Conservation (phyloP, 2,329 filamentous ascomycete genomes). For the Cyphellophora attinorum region DNA sequence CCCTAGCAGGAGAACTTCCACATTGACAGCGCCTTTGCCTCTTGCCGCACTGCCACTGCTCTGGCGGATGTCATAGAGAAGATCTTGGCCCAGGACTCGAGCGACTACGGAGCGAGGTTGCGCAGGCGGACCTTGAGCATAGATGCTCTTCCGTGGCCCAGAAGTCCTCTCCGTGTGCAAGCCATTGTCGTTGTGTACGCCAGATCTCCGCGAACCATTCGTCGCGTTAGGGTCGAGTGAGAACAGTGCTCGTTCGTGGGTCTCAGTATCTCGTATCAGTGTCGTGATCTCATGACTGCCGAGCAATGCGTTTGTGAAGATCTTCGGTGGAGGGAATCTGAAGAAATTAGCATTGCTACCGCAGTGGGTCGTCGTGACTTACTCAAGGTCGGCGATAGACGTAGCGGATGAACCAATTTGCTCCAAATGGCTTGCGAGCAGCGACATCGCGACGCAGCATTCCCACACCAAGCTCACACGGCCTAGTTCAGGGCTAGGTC, state of each 20-base stretch:
- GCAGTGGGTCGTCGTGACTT: conserved; percentile 20
- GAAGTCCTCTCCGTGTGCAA: conserved; percentile 1
- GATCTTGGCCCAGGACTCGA: conserved; percentile 75
- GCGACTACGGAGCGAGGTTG: conserved; percentile 69
- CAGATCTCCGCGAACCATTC: conserved; percentile 23
- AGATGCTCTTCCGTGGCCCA: conserved; percentile 22
- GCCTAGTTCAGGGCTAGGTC: no score
- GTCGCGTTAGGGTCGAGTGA: conserved; percentile 67
- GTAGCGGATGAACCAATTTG: conserved; percentile 68
- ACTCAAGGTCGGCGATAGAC: conserved; percentile 68
- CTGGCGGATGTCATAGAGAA: conserved; percentile 68
- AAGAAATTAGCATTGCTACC: conserved; percentile 4
- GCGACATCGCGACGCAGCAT: no score
- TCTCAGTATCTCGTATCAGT: conserved; percentile 87
- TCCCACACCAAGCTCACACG: no score
- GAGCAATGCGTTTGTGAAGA: conserved; percentile 89
- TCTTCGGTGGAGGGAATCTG: conserved; percentile 83
- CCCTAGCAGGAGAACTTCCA: conserved; percentile 73
- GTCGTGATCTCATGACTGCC: conserved; percentile 85
- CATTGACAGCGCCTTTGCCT: conserved; percentile 63
- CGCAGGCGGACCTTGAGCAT: conserved; percentile 53
- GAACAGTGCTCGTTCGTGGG: conserved; percentile 90
- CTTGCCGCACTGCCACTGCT: conserved; percentile 43
- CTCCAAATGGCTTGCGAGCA: conserved; percentile 62
- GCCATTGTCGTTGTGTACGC: not conserved